phyloP scores from a whole-genome alignment of 176 grass and related monocot genomes.

The Avena sativa region DNA sequence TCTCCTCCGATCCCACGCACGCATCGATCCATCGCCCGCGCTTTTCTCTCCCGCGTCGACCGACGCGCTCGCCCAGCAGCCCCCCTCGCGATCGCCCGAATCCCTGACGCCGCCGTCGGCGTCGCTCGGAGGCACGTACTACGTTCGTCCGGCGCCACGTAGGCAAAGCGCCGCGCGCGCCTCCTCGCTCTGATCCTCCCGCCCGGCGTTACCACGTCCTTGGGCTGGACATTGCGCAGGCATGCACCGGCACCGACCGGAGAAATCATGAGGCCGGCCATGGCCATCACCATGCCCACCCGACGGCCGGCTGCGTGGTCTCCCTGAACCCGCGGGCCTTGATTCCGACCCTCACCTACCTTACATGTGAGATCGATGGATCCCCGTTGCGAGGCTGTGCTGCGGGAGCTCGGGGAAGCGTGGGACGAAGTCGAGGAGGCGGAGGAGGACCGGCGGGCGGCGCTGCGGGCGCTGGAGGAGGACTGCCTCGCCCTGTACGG shows the following conservation, averaged over 20 bases:
- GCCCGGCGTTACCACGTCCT: too few relatives aligned
- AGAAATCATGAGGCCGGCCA: background rate
- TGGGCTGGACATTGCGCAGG: background rate
- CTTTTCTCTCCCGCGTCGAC: background rate
- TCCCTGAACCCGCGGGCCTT: constrained; percentile 34
- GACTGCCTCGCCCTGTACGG: constrained; percentile 77
- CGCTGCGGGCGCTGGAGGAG: constrained; percentile 67
- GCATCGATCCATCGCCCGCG: background rate
- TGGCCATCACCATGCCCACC: background rate
- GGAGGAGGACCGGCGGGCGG: constrained; percentile 59
- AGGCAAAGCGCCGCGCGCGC: too few relatives aligned
- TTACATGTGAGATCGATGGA: constrained; percentile 43
- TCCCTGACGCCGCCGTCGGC: background rate
- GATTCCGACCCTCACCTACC: too few relatives aligned
- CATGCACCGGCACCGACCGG: background rate
- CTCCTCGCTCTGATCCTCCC: too few relatives aligned
- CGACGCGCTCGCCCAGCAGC: background rate
- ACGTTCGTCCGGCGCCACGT: background rate
- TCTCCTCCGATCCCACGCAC: background rate
- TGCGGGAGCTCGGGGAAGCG: constrained; percentile 57
- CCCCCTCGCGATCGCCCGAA: background rate
- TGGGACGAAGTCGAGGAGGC: constrained; percentile 86
- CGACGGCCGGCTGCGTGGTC: background rate
- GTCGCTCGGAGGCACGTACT: background rate
- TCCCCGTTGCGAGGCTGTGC: constrained; percentile 41